These are phyloP conservation scores for Fusarium robinianum DNA, from an alignment of 2,329 filamentous ascomycete genomes.

Conservation along the genomic window DNA sequence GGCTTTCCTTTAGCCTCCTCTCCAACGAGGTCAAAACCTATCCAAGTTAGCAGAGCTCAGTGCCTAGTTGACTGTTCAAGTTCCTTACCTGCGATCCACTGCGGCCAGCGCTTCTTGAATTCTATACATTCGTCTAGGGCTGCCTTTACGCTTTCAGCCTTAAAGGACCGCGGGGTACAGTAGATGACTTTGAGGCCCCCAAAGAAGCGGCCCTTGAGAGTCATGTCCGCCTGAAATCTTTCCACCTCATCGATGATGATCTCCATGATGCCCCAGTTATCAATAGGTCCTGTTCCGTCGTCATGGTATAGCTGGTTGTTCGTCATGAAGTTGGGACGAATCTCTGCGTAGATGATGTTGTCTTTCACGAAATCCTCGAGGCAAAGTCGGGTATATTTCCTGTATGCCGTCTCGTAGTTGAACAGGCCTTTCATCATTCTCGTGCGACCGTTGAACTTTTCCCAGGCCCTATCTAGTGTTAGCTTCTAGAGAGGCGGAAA, in stretches of 20 bases:
- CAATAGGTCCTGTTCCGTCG: constrained; percentile 56
- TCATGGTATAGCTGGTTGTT: constrained; percentile 64
- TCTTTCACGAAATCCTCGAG: constrained; percentile 66
- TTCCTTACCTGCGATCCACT: constrained; percentile 65
- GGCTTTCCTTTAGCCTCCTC: constrained; percentile 67
- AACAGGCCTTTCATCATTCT: constrained; percentile 74
- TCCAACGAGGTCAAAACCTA: constrained; percentile 72
- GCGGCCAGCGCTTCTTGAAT: constrained; percentile 60
- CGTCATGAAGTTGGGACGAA: constrained; percentile 70
- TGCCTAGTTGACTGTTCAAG: background rate
- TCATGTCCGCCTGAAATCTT: constrained; percentile 48
- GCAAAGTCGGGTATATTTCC: constrained; percentile 61
- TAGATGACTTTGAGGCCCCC: constrained; percentile 73
- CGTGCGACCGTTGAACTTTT: constrained; percentile 69
- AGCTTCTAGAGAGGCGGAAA: constrained; percentile 6
- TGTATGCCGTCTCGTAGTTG: constrained; percentile 67
- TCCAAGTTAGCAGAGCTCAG: background rate
- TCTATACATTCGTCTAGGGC: constrained; percentile 65
- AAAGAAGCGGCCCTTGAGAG: constrained; percentile 49
- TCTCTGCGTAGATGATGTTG: constrained; percentile 72
- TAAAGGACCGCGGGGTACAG: constrained; percentile 68
- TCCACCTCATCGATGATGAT: constrained; percentile 62
- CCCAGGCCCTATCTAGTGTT: constrained; percentile 54
- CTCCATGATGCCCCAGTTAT: constrained; percentile 63
- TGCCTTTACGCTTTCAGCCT: constrained; percentile 48